Base-by-base conservation (phyloP, 2,329 filamentous ascomycete genomes). In the Hawksworthiomyces lignivorus region DNA sequence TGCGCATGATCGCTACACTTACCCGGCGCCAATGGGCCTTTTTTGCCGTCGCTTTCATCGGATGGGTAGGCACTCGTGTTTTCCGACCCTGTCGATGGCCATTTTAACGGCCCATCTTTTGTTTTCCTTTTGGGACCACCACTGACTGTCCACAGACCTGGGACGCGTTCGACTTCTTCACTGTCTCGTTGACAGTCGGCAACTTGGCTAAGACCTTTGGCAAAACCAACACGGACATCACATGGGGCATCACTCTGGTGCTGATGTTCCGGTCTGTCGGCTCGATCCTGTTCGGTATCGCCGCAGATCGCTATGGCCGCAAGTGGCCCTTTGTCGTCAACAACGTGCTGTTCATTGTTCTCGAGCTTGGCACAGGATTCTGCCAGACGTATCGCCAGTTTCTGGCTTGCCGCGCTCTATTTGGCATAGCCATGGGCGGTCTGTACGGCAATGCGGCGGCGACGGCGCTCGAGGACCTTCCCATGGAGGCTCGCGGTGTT, bases 301-400 rank as follows among this genome's bases (percentile, higher is more conserved):
- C 83, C 1, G 83, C 84, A 50, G 87, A 94, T 61, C 79, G 79
- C 50, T 92, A 78, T 58, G 87, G 87, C 7, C 76, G 86, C 42
- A 90, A 89, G 63, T 87, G 83, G 80, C 84, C 85, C 33, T 86
- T 89, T 81, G 80, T 89, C 8, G 52, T 77, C 53, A 90, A 90
- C 67, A 84, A 89, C 77, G 67, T 88, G 45, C 63, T 69, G 5
- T 50, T 60, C 22, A 76, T 76, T 21, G 55, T 74, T 11, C 62
- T 84, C 18, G 77, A 84, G 57, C 48, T 54, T 14, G 84, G 79
- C 19, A 92, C 87, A 15, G 87, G 87, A 52, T 92, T 87, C 63
- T 75, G 77, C 56, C 54, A 59, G 0, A 88, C 81, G 0, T 92
- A 87, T 57, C 59, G 72, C 41, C 75, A 86, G 53, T 89, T 89